Evolutionary conservation across 2,329 filamentous ascomycete species (phyloP), one percentile per base, ranked within the genome.

Genomic region (Kalaharituber pfeilii): DNA sequence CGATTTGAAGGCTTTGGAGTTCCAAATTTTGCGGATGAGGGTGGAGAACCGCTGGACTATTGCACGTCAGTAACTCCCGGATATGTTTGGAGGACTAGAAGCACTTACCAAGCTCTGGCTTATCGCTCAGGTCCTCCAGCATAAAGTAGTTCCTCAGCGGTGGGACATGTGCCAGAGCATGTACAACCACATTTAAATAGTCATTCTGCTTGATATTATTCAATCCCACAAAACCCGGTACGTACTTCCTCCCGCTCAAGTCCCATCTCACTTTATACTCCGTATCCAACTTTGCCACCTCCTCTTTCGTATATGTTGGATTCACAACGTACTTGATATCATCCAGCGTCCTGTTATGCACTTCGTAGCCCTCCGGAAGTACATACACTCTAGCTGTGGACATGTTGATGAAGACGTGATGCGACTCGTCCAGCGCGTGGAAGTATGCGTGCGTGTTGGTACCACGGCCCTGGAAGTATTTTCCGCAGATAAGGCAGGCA

Each of bases 121-220:
- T 76, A 9, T 75, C 75, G 9, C 75, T 75, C 51, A 95, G 81
- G 62, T 93, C 78, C 66, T 94, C 86, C 1, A 96, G 77, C 64
- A 98, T 80, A 66, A 96, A 81, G 70, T 80, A 96, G 67, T 96
- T 95, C 29, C 91, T 80, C 62, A 98, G 73, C 3, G 91, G 89
- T 20, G 81, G 73, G 25, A 96, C 86, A 68, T 98, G 91, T 2
- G 89, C 82, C 33, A 98, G 75, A 5, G 88, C 82, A 68, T 98
- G 91, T 50, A 94, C 82, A 2, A 95, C 78, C 25, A 94, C 89
- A 66, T 98, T 98, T 66, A 96, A 77, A 71, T 98, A 98, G 72
- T 98, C 91, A 70, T 98, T 98, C 56, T 91, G 86, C 69, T 98
- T 98, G 75, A 98, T 95, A 70, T 98, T 98, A 75, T 98, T 98